Conservation (phyloP, 1,284 basidiomycete genomes). For the Cystobasidium slooffiae region DNA sequence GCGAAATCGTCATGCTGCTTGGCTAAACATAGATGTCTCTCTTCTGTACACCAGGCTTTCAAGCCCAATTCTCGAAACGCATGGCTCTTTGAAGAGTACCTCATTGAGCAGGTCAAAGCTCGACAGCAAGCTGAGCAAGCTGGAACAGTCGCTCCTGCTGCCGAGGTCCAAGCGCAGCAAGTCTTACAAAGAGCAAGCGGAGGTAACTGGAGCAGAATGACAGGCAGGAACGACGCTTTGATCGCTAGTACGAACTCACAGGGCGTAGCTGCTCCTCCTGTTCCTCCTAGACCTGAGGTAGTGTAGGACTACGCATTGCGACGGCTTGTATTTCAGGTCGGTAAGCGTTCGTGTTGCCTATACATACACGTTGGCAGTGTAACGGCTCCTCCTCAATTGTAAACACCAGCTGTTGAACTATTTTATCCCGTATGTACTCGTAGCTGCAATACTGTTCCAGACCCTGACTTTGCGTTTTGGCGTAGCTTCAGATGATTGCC, state of each 20-base stretch:
- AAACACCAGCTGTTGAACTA: too few species aligned
- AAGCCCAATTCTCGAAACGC: conserved; percentile 49
- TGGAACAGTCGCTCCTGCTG: not conserved
- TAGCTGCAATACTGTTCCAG: too few species aligned
- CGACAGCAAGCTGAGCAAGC: not conserved
- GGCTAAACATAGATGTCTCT: not conserved
- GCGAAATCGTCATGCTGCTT: not conserved
- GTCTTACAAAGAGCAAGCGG: conserved; percentile 25
- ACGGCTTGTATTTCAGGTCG: too few species aligned
- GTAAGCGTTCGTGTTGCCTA: too few species aligned
- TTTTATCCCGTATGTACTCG: too few species aligned
- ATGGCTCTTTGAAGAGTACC: conserved; percentile 46
- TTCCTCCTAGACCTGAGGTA: conserved; percentile 13
- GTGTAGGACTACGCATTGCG: not conserved
- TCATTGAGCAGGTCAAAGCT: conserved; percentile 46
- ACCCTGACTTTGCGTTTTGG: too few species aligned
- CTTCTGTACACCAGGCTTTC: conserved; percentile 17
- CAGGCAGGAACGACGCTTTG: conserved; percentile 30
- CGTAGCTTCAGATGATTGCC: too few species aligned
- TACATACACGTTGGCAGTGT: too few species aligned
- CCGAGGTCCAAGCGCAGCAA: conserved; percentile 26
- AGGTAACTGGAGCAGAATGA: conserved; percentile 26
- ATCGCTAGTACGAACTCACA: conserved; percentile 5
- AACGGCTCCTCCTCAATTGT: too few species aligned
- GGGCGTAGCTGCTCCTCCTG: conserved; percentile 12